Evolutionary conservation across 805 yeast genomes (phyloP), one percentile per base, ranked within the genome.

Genomic region (Lachancea sp.): DNA sequence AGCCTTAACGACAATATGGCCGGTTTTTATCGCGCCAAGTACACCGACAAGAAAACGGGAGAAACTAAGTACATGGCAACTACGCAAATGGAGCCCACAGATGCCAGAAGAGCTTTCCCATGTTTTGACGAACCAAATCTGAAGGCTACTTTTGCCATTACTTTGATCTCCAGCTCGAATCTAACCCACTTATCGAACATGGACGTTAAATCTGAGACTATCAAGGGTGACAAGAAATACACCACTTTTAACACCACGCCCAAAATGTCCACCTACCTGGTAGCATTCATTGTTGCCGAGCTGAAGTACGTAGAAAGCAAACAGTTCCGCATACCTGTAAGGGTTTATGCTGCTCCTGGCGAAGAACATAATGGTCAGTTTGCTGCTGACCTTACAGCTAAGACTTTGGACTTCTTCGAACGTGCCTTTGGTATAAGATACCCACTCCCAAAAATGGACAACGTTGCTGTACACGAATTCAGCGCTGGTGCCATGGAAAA

Each of bases 401-500:
- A 78, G 61, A 79, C 88, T 25, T 72, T 84, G 59, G 78, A 71
- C 40, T 83, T 80, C 64, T 84, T 81, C 57, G 88, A 83, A 50
- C 63, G 75, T 48, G 71, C 79, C 35, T 84, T 84, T 59, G 87
- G 78, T 42, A 81, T 84, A 48, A 75, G 81, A 43, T 84, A 83
- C 60, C 85, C 84, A 23, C 70, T 84, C 54, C 92, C 92, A 38
- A 84, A 84, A 64, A 73, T 80, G 68, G 92, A 84, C 59, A 75
- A 81, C 68, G 83, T 83, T 41, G 90, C 89, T 17, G 81, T 82
- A 47, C 90, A 82, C 54, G 92, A 83, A 63, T 84, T 83, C 61
- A 70, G 84, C 25, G 88, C 88, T 16, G 92, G 92, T 54, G 95
- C 95, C 35, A 84, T 84, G 95, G 95, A 84, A 65, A 84, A 84